A percentile compares a stretch with the other conserved stretches of the same genome.
phyloP scores from a whole-genome alignment of 495 filamentous ascomycete species.

The Neurospora discreta region DNA sequence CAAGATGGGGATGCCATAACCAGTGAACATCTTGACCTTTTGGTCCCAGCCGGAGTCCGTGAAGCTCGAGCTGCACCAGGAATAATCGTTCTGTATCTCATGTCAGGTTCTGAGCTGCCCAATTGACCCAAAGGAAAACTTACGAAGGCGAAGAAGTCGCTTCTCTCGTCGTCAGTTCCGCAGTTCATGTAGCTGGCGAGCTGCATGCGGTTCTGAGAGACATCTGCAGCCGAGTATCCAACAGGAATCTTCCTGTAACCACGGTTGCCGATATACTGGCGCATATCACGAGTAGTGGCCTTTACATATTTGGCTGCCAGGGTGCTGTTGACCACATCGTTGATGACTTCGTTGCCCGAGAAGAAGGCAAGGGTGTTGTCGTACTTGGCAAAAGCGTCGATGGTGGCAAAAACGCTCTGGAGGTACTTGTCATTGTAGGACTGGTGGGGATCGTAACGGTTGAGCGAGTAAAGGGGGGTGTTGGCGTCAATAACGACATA shows the following conservation, averaged over 20 bases:
- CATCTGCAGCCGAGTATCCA: slow-evolving; percentile 86
- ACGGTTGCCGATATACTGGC: slow-evolving; percentile 67
- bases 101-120: neutral
- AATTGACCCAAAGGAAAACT: slow-evolving; percentile 7
- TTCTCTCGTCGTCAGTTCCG: slow-evolving; percentile 71
- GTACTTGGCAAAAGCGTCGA: slow-evolving; percentile 81
- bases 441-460: slow-evolving; percentile 56
- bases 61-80: slow-evolving; percentile 88
- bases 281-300: slow-evolving; percentile 85
- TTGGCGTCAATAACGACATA: slow-evolving; percentile 78
- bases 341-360: slow-evolving; percentile 95
- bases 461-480: slow-evolving; percentile 58
- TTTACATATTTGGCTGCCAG: slow-evolving; percentile 78
- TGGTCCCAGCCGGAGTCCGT: slow-evolving; percentile 69
- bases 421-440: slow-evolving; percentile 90
- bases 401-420: slow-evolving; percentile 85
- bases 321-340: slow-evolving; percentile 61
- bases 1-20: slow-evolving; percentile 87
- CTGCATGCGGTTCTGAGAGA: slow-evolving; percentile 75
- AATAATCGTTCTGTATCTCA: slow-evolving; percentile 70
- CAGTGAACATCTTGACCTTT: slow-evolving; percentile 84
- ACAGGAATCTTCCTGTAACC: slow-evolving; percentile 74
- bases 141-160: slow-evolving; percentile 88
- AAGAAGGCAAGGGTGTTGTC: slow-evolving; percentile 90
- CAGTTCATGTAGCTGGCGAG: slow-evolving; percentile 94